Evolutionary conservation across 192 early-diverging fungal species (phyloP), one percentile per base, ranked within the genome.

Genomic region (Gigaspora rosea): DNA sequence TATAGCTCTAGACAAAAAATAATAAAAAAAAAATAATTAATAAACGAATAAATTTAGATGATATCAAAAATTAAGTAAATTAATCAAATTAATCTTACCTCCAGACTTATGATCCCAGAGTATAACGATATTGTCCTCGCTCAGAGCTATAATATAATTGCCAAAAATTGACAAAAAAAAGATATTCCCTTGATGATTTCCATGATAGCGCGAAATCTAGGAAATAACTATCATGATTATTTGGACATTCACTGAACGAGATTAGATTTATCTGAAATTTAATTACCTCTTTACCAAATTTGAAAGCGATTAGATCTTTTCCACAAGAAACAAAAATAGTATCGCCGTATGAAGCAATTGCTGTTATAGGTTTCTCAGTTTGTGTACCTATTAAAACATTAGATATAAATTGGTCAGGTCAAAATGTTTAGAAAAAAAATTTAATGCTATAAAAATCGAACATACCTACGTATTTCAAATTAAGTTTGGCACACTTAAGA

Each of bases 101-200:
- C 84, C 81, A 18, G 86, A 92, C n/a, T 74, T 80, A 73, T 87
- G 85, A 80, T 95, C 85, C 91, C 93, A 96, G 50, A 97, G 84
- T 13, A 88, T 88, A 32, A 98, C 80, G 13, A 84, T 79, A 78
- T 96, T 96, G 73, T 95, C 93, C 67, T 92, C 91, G 79, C 90
- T 91, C 33, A 95, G 82, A 22, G 87, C 95, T 22, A 96, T 81
- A 8, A 96, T 70, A 65, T 91, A 85, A 65, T 92, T 82, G 51
- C 95, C 94, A 78, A 98, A 89, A 56, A 95, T 87, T 76, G 87
- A 75, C 54, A 97, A 79, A 35, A 85, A 85, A 35, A 85, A 83
- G 63, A 94, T 92, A 32, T 74, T 76, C 18, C 83, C 88, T 10
- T 82, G 80, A 18, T 54, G 47, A 57, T 84, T 74, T 18, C 71